Evolutionary conservation across 176 grass and related monocot species (phyloP), one percentile per base, ranked within the genome.

Genomic region (Ananas comosus): DNA sequence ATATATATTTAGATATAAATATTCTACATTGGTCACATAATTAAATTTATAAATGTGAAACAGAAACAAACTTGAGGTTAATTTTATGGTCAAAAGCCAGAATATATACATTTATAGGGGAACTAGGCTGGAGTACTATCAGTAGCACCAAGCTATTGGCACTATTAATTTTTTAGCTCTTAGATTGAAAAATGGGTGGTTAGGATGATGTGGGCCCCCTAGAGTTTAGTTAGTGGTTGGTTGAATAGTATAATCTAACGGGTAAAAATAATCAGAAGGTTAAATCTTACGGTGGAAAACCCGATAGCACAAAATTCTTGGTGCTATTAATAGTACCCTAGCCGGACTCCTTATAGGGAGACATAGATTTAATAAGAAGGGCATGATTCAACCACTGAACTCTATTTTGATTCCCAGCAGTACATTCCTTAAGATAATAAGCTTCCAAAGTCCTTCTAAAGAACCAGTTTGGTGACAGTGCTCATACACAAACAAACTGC

Each of bases 311-410:
- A n/a, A n/a, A n/a, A n/a, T n/a, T n/a, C n/a, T n/a, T n/a, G n/a
- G n/a, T n/a, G n/a, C n/a, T n/a, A n/a, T n/a, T n/a, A n/a, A n/a
- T n/a, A n/a, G n/a, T n/a, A n/a, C n/a, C n/a, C n/a, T n/a, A n/a
- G n/a, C n/a, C n/a, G n/a, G n/a, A n/a, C n/a, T n/a, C n/a, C n/a
- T n/a, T n/a, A n/a, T n/a, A 24, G 9, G 10, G 2, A 16, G 11
- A 9, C 56, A 71, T 16, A 51, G 13, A 42, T 57, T 53, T 51
- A 21, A 54, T 57, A 4, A 22, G 70, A 72, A 64, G 17, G 14
- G 58, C 42, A 64, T 73, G 57, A 10, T 48, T 29, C 47, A 74
- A 74, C 53, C 14, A 50, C 54, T 59, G 54, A 73, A 64, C 50
- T 61, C 56, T 47, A 22, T 3, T 13, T 49, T 73, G 33, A 49